These are phyloP conservation scores for Mesembryanthemum crystallinum DNA, from an alignment of 148 eudicot species.

Conservation along the genomic window DNA sequence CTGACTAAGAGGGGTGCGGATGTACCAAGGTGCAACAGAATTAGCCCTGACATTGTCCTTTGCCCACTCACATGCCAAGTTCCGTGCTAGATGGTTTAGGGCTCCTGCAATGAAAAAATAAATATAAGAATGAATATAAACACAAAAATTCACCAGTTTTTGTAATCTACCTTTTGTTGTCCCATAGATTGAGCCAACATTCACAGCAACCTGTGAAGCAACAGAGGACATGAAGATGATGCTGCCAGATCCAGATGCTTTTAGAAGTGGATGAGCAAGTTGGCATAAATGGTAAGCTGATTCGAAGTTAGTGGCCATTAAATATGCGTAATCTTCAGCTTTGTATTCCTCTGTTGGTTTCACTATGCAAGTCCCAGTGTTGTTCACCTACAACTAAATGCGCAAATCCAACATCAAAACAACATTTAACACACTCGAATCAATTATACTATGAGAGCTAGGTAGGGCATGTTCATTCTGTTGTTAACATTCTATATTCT, in stretches of 20 bases:
- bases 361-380: constrained; percentile 32
- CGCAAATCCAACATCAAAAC: not conserved
- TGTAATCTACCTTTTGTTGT: constrained; percentile 51
- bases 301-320: constrained; percentile 53
- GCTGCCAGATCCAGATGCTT: constrained; percentile 47
- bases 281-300: constrained; percentile 52
- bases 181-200: constrained; percentile 34
- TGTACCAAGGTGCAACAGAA: constrained; percentile 57
- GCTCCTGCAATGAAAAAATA: constrained; percentile 28
- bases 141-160: no score
- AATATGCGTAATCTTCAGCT: constrained; percentile 27
- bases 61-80: constrained; percentile 70
- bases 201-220: constrained; percentile 31
- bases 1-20: constrained; percentile 41
- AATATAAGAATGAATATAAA: no score
- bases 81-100: constrained; percentile 33
- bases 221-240: constrained; percentile 51
- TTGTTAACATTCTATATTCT: no score
- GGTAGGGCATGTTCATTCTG: no score
- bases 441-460: no score
- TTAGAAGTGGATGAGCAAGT: constrained; percentile 53
- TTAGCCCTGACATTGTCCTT: constrained; percentile 60
- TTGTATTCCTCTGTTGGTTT: constrained; percentile 25
- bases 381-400: constrained; percentile 47
- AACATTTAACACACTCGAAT: not conserved